Evolutionary conservation across 805 yeast species (phyloP).

Genomic region (Candida alai): DNA sequence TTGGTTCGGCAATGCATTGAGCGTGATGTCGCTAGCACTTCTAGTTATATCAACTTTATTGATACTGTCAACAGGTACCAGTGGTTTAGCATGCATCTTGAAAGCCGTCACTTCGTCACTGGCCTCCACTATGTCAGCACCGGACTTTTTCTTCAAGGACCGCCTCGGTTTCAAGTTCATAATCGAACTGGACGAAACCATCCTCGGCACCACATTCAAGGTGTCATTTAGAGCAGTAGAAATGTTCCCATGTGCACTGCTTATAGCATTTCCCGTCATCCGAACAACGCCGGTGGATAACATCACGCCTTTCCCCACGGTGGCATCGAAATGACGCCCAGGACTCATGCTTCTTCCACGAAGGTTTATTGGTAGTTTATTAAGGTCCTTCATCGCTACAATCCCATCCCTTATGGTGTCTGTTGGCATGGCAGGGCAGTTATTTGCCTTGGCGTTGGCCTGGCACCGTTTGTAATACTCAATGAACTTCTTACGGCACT

Average conservation of each 20-base stretch:
- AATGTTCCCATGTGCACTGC: neutral
- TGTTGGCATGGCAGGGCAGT: constrained; percentile 3
- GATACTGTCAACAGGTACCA: too few species aligned
- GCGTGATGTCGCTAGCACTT: constrained; percentile 7
- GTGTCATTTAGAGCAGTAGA: constrained; percentile 2
- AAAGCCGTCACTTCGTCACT: too few species aligned
- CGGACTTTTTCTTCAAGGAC: too few species aligned
- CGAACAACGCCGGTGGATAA: constrained; percentile 4
- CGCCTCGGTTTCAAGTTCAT: constrained; percentile 4
- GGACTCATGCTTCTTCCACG: constrained; percentile 7
- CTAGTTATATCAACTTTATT: neutral
- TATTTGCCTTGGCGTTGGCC: constrained; percentile 1
- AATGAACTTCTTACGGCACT: constrained; percentile 22
- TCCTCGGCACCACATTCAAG: neutral
- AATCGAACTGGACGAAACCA: constrained; percentile 6
- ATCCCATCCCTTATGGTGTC: neutral
- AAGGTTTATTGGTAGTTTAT: neutral
- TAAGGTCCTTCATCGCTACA: neutral
- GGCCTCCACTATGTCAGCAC: too few species aligned
- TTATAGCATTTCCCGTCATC: neutral
- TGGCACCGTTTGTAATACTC: constrained; percentile 13
- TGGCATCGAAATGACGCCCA: neutral
- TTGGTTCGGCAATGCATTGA: constrained; percentile 9
- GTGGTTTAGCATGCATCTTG: too few species aligned
- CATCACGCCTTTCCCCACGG: constrained; percentile 4